Evolutionary conservation across 2,329 filamentous ascomycete genomes (phyloP).

Genomic region (Xylaria sp.): DNA sequence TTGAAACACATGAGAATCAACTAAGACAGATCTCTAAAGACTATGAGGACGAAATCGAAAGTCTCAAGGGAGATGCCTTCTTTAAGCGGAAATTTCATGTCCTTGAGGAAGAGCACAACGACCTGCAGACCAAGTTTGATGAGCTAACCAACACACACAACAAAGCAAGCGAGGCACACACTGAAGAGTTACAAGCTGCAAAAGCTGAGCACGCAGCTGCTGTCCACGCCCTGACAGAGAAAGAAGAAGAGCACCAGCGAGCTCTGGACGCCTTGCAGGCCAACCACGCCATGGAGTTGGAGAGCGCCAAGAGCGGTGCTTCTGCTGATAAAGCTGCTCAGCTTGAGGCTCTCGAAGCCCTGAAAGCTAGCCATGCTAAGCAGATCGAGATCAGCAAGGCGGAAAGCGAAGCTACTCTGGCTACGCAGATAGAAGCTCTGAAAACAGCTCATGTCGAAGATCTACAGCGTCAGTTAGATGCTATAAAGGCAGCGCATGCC

Average conservation of each 20-base stretch:
- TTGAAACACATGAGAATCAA: slow-evolving; percentile 65
- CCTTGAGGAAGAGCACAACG: slow-evolving; percentile 67
- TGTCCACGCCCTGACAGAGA: slow-evolving; percentile 60
- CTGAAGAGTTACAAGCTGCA: slow-evolving; percentile 39
- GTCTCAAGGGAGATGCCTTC: slow-evolving; percentile 70
- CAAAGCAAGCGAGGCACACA: slow-evolving; percentile 48
- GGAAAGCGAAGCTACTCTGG: slow-evolving; percentile 55
- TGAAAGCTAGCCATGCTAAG: slow-evolving; percentile 66
- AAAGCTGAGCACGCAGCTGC: slow-evolving; percentile 50
- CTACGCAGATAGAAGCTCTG: slow-evolving; percentile 53
- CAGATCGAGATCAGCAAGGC: slow-evolving; percentile 58
- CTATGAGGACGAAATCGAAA: slow-evolving; percentile 73
- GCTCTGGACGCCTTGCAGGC: slow-evolving; percentile 66
- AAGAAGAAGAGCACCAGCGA: slow-evolving; percentile 64
- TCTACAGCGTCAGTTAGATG: slow-evolving; percentile 55
- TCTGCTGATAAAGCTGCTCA: slow-evolving; percentile 62
- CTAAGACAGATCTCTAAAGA: slow-evolving; percentile 69
- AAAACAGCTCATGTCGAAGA: slow-evolving; percentile 57
- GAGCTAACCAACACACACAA: slow-evolving; percentile 44
- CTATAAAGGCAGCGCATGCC: slow-evolving; percentile 51
- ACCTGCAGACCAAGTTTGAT: slow-evolving; percentile 51
- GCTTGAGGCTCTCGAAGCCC: slow-evolving; percentile 61
- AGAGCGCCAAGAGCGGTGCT: slow-evolving; percentile 64
- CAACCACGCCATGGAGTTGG: slow-evolving; percentile 68
- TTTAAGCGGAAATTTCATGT: slow-evolving; percentile 73